Evolutionary conservation across 352 stramenopile species (phyloP).

Genomic region (Halophytophthora batemanensis): DNA sequence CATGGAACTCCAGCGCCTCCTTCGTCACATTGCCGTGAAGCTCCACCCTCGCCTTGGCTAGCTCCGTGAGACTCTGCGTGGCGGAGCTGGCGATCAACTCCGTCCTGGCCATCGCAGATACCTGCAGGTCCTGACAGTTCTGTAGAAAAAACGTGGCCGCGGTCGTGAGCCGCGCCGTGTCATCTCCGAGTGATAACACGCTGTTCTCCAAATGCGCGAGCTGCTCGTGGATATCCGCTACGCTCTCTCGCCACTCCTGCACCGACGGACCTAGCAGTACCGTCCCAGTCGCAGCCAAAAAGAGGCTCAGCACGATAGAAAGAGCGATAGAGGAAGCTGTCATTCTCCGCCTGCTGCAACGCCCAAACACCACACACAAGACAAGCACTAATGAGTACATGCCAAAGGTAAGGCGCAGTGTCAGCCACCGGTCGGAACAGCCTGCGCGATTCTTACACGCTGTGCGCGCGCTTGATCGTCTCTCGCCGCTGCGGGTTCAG

Average conservation of each 20-base stretch:
- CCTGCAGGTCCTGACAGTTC: conserved; percentile 20
- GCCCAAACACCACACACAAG: no score
- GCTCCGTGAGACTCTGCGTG: conserved; percentile 13
- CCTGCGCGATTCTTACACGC: no score
- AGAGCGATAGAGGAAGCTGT: conserved; percentile 1
- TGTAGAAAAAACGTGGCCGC: conserved; percentile 21
- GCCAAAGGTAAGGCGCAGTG: no score
- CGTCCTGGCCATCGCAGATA: conserved; percentile 17
- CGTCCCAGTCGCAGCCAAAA: conserved; percentile 8
- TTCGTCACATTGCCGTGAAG: conserved; percentile 21
- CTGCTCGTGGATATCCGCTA: conserved; percentile 2
- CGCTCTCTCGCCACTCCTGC: background rate
- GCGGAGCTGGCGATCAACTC: conserved; percentile 16
- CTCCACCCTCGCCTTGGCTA: conserved; percentile 13
- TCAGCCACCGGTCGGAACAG: no score
- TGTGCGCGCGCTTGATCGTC: no score
- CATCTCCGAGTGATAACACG: conserved; percentile 13
- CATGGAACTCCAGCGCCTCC: conserved; percentile 24
- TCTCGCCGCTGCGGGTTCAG: no score
- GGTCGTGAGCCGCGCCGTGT: conserved; percentile 17
- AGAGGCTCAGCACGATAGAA: conserved; percentile 8
- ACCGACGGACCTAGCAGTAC: background rate
- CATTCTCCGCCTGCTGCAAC: no score
- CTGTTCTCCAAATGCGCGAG: conserved; percentile 30
- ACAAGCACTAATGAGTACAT: no score